phyloP scores from a whole-genome alignment of 2,329 filamentous ascomycete species.

The Chalara sp. region DNA sequence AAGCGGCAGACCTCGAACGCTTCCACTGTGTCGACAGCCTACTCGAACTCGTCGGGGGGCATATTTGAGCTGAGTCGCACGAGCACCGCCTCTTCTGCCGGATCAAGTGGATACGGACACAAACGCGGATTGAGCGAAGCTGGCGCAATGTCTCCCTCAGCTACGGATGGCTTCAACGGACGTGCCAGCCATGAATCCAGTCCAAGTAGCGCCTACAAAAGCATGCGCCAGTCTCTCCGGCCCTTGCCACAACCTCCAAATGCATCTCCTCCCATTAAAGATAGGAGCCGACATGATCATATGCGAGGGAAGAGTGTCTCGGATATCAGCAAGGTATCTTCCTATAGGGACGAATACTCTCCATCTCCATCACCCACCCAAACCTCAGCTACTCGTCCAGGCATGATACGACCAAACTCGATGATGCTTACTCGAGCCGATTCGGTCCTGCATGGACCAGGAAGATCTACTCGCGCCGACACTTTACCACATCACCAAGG shows the following conservation, averaged over 20 bases:
- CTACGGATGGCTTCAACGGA: conserved; percentile 38
- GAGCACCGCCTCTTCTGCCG: conserved; percentile 66
- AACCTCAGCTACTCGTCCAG: conserved; percentile 8
- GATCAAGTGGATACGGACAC: conserved; percentile 60
- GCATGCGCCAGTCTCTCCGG: conserved; percentile 68
- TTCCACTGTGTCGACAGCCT: conserved; percentile 64
- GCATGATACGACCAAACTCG: conserved; percentile 44
- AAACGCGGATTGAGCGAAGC: conserved; percentile 73
- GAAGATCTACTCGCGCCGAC: conserved; percentile 16
- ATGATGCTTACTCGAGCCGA: conserved; percentile 55
- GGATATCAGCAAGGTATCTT: conserved; percentile 4
- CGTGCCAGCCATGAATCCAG: conserved; percentile 33
- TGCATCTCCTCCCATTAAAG: conserved; percentile 31
- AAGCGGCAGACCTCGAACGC: conserved; percentile 61
- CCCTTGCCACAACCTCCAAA: conserved; percentile 64
- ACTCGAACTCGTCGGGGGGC: conserved; percentile 44
- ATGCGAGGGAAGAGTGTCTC: conserved; percentile 18
- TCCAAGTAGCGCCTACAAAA: conserved; percentile 62
- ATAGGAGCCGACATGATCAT: conserved; percentile 23
- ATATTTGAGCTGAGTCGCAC: conserved; percentile 50
- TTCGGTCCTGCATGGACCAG: conserved; percentile 30
- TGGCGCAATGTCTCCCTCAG: conserved; percentile 45
- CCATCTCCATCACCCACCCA: conserved; percentile 5
- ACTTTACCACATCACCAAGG: conserved; percentile 28
- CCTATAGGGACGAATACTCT: conserved; percentile 2